phyloP scores from a whole-genome alignment of 768 basidiomycete species.

The Pleurotus platypus region DNA sequence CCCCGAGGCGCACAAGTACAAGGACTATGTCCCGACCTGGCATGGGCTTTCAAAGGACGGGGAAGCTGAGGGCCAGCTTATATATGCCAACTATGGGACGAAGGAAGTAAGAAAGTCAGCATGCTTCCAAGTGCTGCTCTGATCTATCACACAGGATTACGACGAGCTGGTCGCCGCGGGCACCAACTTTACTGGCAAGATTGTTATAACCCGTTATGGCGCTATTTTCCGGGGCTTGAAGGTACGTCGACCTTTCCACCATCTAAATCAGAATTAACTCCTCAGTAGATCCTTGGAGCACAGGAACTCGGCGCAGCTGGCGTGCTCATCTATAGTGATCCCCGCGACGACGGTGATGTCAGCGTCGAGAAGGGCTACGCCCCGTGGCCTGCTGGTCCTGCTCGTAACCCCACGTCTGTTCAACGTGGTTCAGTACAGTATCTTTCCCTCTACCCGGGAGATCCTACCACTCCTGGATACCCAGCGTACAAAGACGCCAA shows the following conservation, averaged over 20 bases:
- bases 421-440: slow-evolving; percentile 84
- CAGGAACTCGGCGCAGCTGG: slow-evolving; percentile 80
- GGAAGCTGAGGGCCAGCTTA: slow-evolving; percentile 60
- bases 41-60: slow-evolving; percentile 83
- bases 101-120: slow-evolving; percentile 40
- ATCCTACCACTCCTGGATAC: slow-evolving; percentile 84
- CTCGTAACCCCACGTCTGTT: slow-evolving; percentile 78
- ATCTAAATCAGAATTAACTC: slow-evolving; percentile 4
- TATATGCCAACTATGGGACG: slow-evolving; percentile 81
- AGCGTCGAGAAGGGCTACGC: slow-evolving; percentile 73
- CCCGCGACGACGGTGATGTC: slow-evolving; percentile 80
- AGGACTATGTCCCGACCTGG: slow-evolving; percentile 72
- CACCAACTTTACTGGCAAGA: slow-evolving; percentile 69
- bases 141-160: slow-evolving; percentile 30
- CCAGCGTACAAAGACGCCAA: slow-evolving; percentile 84
- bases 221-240: slow-evolving; percentile 82
- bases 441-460: slow-evolving; percentile 63
- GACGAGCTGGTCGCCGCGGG: slow-evolving; percentile 58
- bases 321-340: slow-evolving; percentile 81
- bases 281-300: slow-evolving; percentile 67
- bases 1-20: slow-evolving; percentile 64
- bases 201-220: slow-evolving; percentile 79
- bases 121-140: neutral
- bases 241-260: slow-evolving; percentile 31
- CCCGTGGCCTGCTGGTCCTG: slow-evolving; percentile 83